Base-by-base conservation (phyloP, 331 rosid species). In the Pyrus hybrid region DNA sequence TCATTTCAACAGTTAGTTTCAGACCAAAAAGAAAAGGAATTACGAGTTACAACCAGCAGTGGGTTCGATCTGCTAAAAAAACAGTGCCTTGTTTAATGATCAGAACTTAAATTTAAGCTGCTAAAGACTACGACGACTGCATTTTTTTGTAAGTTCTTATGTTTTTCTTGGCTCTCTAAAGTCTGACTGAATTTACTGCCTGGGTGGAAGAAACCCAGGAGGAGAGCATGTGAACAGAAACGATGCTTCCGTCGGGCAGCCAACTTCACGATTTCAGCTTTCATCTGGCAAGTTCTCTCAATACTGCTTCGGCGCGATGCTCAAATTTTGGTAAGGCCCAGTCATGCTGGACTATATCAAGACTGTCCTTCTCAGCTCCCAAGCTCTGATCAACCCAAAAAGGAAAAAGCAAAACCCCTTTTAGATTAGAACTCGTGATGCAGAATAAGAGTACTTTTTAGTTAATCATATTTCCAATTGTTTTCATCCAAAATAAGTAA, bases 341-440 rank as follows among this genome's bases (percentile, higher is more conserved):
- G 11, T 95, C 93, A 47, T 95, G 99, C 82, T 90, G 99, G 11
- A 91, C 83, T 81, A 95, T 95, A 88, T 95, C 99, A 13, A 95
- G 94, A 78, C 87, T 86, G 86, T 95, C 99, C 83, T 95, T 95
- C 89, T 95, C 97, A 56, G 91, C 93, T 75, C 97, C 79, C 82
- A 95, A 85, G 79, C 95, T 90, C 99, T 95, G 93, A 57, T 72
- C 78, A 67, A 56, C 77, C 51, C 32, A 67, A 29, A 67, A 56
- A 73, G 53, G 17, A 43, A 37, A 56, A 14, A 35, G 16, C 8
- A 22, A 23, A 47, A 23, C 8, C 22, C 21, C n/a, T n/a, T 11
- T 26, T 6, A 29, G 28, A 67, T 73, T 23, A 43, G 32, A 6
- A 61, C 7, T 61, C 9, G 62, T 5, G 33, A 25, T 13, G 3